Evolutionary conservation across 345 rosid genomes (phyloP).

Genomic region (Camelina sativa): DNA sequence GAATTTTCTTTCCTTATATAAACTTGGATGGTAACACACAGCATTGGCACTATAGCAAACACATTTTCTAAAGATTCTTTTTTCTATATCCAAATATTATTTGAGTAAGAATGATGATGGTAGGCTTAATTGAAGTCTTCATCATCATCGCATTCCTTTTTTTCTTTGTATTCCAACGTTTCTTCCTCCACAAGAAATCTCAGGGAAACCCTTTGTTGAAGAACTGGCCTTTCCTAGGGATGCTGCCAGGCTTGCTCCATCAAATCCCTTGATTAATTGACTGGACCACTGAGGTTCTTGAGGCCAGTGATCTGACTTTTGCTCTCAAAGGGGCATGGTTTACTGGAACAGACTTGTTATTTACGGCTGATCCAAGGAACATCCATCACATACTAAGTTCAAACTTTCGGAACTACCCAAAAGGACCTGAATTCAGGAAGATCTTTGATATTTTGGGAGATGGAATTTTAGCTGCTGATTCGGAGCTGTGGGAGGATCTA

Average conservation of each 20-base stretch:
- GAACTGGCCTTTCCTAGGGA: slow-evolving; percentile 20
- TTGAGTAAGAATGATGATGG: no score
- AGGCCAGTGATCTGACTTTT: slow-evolving; percentile 6
- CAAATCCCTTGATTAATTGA: neutral
- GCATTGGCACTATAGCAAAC: no score
- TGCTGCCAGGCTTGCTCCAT: slow-evolving; percentile 14
- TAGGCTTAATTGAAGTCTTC: no score
- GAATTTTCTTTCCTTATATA: no score
- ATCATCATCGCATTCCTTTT: no score
- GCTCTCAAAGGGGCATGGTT: slow-evolving; percentile 11
- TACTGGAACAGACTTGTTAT: neutral
- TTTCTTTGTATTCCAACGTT: no score
- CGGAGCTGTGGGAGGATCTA: slow-evolving; percentile 32
- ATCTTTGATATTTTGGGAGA: slow-evolving; percentile 32
- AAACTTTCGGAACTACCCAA: slow-evolving; percentile 30
- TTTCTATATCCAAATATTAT: no score
- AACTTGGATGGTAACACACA: no score
- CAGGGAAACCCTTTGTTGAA: no score
- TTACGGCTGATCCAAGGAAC: slow-evolving; percentile 22
- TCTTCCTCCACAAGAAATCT: no score
- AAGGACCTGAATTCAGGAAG: slow-evolving; percentile 29
- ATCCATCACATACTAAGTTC: slow-evolving; percentile 8
- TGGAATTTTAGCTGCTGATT: slow-evolving; percentile 15
- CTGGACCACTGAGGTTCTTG: neutral
- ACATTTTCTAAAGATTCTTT: no score